Evolutionary conservation across 2,329 filamentous ascomycete species (phyloP).

Genomic region (Coniochaeta sp.): DNA sequence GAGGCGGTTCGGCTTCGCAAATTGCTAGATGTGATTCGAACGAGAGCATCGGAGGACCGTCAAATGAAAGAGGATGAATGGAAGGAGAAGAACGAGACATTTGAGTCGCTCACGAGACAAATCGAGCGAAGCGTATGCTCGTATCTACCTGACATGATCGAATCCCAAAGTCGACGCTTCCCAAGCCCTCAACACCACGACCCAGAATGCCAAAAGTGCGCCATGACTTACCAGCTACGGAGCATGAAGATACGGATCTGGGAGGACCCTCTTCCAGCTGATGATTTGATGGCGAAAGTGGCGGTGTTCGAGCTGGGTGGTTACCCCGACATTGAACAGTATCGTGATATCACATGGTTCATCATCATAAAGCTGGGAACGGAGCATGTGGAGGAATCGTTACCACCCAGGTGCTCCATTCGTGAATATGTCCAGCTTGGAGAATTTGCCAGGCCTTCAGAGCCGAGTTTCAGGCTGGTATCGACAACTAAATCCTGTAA

Average conservation of each 20-base stretch:
- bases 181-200: slow-evolving; percentile 14
- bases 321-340: slow-evolving; percentile 24
- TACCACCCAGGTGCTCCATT: slow-evolving; percentile 5
- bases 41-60: slow-evolving; percentile 15
- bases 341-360: slow-evolving; percentile 34
- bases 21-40: slow-evolving; percentile 15
- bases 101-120: slow-evolving; percentile 20
- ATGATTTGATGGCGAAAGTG: slow-evolving; percentile 20
- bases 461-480: slow-evolving; percentile 6
- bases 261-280: slow-evolving; percentile 31
- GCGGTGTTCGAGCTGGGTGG: slow-evolving; percentile 33
- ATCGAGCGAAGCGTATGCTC: slow-evolving; percentile 23
- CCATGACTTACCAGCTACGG: slow-evolving; percentile 16
- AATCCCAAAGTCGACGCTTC: slow-evolving; percentile 9
- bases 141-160: slow-evolving; percentile 10
- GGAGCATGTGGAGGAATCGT: background rate
- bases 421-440: slow-evolving; percentile 10
- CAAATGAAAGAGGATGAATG: slow-evolving; percentile 18
- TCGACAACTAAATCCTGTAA: slow-evolving; percentile 12
- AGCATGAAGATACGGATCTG: slow-evolving; percentile 27
- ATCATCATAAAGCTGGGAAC: slow-evolving; percentile 22
- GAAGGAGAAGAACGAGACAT: slow-evolving; percentile 19
- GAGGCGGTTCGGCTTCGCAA: slow-evolving; percentile 10
- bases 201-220: slow-evolving; percentile 26
- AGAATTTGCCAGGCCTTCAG: slow-evolving; percentile 3